Conservation (phyloP, 805 yeast genomes). For the Saccharomycopsis microspora region DNA sequence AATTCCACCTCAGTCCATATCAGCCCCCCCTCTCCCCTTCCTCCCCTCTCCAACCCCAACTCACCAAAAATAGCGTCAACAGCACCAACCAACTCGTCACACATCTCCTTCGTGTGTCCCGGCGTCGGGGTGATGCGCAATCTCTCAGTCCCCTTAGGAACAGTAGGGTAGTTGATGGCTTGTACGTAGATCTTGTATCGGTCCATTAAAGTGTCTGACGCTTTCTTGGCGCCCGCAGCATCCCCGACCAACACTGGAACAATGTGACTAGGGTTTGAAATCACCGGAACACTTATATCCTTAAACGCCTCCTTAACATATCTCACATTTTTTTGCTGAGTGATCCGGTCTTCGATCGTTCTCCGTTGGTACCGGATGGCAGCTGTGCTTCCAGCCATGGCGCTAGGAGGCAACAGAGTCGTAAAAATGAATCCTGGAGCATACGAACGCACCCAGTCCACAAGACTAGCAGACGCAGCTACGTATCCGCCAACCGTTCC, state of each 20-base stretch:
- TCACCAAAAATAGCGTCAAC: slow-evolving; percentile 72
- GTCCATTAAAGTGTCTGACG: slow-evolving; percentile 79
- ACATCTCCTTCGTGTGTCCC: slow-evolving; percentile 71
- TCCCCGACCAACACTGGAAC: slow-evolving; percentile 93
- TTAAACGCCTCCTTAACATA: slow-evolving; percentile 70
- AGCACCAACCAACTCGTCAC: slow-evolving; percentile 68
- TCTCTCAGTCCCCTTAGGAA: slow-evolving; percentile 90
- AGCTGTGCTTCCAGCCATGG: slow-evolving; percentile 89
- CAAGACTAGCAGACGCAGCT: slow-evolving; percentile 72
- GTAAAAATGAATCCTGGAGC: slow-evolving; percentile 98
- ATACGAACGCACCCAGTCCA: slow-evolving; percentile 93
- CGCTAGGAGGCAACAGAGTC: slow-evolving; percentile 93
- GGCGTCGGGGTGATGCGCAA: slow-evolving; percentile 98
- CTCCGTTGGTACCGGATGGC: slow-evolving; percentile 79
- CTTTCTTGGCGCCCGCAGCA: slow-evolving; percentile 83
- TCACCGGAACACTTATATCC: slow-evolving; percentile 78
- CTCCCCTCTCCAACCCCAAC: slow-evolving; percentile 60
- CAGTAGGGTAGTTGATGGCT: slow-evolving; percentile 98
- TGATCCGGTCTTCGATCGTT: slow-evolving; percentile 64
- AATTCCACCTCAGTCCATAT: slow-evolving; percentile 86
- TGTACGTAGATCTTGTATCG: slow-evolving; percentile 88
- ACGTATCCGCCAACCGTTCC: slow-evolving; percentile 98
- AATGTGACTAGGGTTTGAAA: slow-evolving; percentile 96
- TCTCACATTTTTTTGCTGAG: slow-evolving; percentile 76
- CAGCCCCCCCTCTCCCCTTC: slow-evolving; percentile 63